Evolutionary conservation across 805 yeast genomes (phyloP), one percentile per base, ranked within the genome.

Genomic region (Yarrowia divulgata): DNA sequence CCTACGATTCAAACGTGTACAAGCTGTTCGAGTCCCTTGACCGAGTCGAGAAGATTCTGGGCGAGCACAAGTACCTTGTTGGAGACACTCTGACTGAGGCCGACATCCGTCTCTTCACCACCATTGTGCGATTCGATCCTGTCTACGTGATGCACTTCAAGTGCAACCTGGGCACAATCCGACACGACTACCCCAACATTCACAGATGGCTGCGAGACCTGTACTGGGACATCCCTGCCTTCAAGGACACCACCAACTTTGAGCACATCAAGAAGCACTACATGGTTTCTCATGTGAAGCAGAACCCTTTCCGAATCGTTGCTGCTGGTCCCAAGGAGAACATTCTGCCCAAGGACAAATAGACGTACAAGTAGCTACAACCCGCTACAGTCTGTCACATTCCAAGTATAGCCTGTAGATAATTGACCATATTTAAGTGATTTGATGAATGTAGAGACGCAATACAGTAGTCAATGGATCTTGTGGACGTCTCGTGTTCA

Each of bases 131-230:
- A 74, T 94, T 94, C 75, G 98, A 94, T 78, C 90, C 96, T 0
- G 97, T 93, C 29, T 94, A 94, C 76, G 94, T 90, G 68, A 97
- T 93, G 79, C 98, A 94, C 79, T 95, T 94, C 86, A 95, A 94
- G 80, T 91, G 97, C 79, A 94, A 94, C 79, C 78, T 92, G 71
- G 88, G 88, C 60, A 89, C 88, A 82, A 90, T 94, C 74, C 86
- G 97, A 76, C 78, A 75, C 52, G 90, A 91, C 72, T 94, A 87
- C 77, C 98, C 98, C 29, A 80, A 83, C 73, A 79, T 93, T 68
- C 89, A 92, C 79, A 81, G 86, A 71, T 94, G 97, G 97, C 78
- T 93, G 74, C 83, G 90, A 73, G 86, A 90, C 73, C 83, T 95
- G 74, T 95, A 93, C 80, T 93, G 97, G 97, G 82, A 83, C 64